Evolutionary conservation across 495 filamentous ascomycete genomes (phyloP).

Genomic region (Aspergillus ostianus): DNA sequence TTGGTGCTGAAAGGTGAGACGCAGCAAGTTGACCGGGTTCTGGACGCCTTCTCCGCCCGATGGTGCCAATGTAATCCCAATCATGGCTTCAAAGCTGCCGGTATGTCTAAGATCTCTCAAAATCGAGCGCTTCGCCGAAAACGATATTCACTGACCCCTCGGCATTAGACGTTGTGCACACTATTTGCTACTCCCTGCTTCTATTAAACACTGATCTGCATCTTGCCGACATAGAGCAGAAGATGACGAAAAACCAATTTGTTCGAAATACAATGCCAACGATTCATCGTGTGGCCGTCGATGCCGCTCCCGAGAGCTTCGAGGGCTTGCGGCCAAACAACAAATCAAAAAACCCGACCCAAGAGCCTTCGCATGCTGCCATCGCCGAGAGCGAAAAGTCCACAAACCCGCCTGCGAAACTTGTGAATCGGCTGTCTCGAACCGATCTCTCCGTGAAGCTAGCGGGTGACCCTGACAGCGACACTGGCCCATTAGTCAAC

Average conservation of each 20-base stretch:
- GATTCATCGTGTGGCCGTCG: slow-evolving; percentile 69
- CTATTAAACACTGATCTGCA: slow-evolving; percentile 96
- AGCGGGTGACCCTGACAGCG: slow-evolving; percentile 29
- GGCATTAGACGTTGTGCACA: slow-evolving; percentile 83
- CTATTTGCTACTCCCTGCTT: slow-evolving; percentile 93
- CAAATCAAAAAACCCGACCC: slow-evolving; percentile 26
- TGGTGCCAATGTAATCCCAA: slow-evolving; percentile 96
- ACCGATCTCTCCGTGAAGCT: slow-evolving; percentile 31
- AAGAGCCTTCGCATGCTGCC: slow-evolving; percentile 21
- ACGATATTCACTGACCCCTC: slow-evolving; percentile 12
- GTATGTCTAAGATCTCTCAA: slow-evolving; percentile 46
- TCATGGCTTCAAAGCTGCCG: slow-evolving; percentile 87
- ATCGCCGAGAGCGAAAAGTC: slow-evolving; percentile 24
- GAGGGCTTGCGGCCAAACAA: slow-evolving; percentile 50
- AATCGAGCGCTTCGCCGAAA: background rate
- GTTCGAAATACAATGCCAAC: slow-evolving; percentile 96
- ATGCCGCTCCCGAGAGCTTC: slow-evolving; percentile 66
- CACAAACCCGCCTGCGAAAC: slow-evolving; percentile 16
- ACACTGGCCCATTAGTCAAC: slow-evolving; percentile 67
- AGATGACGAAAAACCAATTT: slow-evolving; percentile 93
- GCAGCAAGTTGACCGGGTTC: slow-evolving; percentile 92
- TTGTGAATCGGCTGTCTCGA: slow-evolving; percentile 27
- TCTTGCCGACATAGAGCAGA: slow-evolving; percentile 87
- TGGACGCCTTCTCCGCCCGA: slow-evolving; percentile 79
- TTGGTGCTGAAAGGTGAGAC: slow-evolving; percentile 90